Base-by-base conservation (phyloP, 306 rosid genomes). In the Fragaria iinumae region DNA sequence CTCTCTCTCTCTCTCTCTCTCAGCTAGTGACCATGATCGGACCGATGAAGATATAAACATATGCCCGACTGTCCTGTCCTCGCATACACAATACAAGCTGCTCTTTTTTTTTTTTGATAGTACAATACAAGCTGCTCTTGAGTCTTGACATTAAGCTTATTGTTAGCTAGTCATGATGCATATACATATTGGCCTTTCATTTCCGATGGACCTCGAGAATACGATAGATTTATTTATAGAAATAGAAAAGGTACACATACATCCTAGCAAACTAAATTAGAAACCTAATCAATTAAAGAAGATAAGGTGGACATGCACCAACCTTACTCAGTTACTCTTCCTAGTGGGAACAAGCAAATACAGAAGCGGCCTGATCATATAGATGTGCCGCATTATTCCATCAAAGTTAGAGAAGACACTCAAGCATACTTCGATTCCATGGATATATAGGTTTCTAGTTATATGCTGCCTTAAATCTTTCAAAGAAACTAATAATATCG, bases 401-500 rank as follows among this genome's bases (percentile, higher is more conserved):
- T 27, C 66, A 27, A 27, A 60, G 47, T 8, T 43, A 43, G 66
- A 57, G 64, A 59, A 27, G 17, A 4, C 65, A 59, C 6, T 8
- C 38, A 60, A 11, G 66, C 38, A 60, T 60, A 25, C 29, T 60
- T 27, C 14, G 21, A 4, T 60, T 27, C 29, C 39, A 60, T 59
- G 34, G 9, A 59, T 23, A 12, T 1, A 27, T 60, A 10, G 34
- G 12, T 60, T 8, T 2, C 50, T 67, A 67, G 45, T 7, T 20
- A n/a, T 67, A 11, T 41, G 50, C 27, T 17, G 17, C 21, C 69
- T 34, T 34, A 2, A 82, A 48, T 82, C 68, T 77, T 87, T 85
- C 57, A 84, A 72, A 65, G 89, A 81, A 85, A 84, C 84, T 88
- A 87, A 82, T 85, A 79, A 82, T 79, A 90, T 78, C 76, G 81